phyloP scores from a whole-genome alignment of 2,329 filamentous ascomycete genomes.

The Neofusicoccum ribis region DNA sequence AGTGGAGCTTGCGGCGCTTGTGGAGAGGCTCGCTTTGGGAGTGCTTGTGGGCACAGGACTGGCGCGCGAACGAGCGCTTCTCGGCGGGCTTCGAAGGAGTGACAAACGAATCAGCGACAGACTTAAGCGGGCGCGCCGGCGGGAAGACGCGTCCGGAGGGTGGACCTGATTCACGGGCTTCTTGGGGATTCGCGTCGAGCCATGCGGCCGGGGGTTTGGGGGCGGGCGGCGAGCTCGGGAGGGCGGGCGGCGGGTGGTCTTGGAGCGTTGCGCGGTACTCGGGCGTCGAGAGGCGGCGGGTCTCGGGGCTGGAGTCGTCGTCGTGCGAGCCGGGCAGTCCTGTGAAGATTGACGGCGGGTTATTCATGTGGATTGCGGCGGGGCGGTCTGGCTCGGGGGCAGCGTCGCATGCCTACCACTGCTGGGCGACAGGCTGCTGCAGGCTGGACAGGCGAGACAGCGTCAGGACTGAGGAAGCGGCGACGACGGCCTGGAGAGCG shows the following conservation, averaged over 20 bases:
- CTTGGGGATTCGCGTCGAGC: not conserved
- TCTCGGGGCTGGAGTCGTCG: slow-evolving; percentile 18
- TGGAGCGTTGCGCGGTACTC: slow-evolving; percentile 26
- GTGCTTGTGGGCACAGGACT: not conserved
- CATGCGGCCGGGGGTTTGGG: not conserved
- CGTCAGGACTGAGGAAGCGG: not conserved
- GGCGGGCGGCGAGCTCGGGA: not conserved
- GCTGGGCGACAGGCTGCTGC: not conserved
- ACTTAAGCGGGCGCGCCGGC: slow-evolving; percentile 20
- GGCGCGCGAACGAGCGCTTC: slow-evolving; percentile 9
- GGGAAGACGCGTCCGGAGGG: slow-evolving; percentile 23
- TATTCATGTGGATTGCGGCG: slow-evolving; percentile 26
- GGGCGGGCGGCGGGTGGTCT: slow-evolving; percentile 21
- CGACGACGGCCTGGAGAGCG: not conserved
- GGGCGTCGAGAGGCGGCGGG: slow-evolving; percentile 25
- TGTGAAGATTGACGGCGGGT: slow-evolving; percentile 38
- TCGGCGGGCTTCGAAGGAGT: slow-evolving; percentile 18
- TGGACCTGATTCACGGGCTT: slow-evolving; percentile 2
- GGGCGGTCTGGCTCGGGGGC: not conserved
- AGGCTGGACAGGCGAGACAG: not conserved
- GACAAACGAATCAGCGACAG: slow-evolving; percentile 23
- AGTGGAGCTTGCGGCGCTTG: slow-evolving; percentile 35
- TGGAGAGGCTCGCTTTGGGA: slow-evolving; percentile 32
- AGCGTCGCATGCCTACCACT: not conserved
- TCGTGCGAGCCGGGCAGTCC: slow-evolving; percentile 27